Conservation (phyloP, 371 early-diverging fungal genomes). For the Mucor lusitanicus region DNA sequence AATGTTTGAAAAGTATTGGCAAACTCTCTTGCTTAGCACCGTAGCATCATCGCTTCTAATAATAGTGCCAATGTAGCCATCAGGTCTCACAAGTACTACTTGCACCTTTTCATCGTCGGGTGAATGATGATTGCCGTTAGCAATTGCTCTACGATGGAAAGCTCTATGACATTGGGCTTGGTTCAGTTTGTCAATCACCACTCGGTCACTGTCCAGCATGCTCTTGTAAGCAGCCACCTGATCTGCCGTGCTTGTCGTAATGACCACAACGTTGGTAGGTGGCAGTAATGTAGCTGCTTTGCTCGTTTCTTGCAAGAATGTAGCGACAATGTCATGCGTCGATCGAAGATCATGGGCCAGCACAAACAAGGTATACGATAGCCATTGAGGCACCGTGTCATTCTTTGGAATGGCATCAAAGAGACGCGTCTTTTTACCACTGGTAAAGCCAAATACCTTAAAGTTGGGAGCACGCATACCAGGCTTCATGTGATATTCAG, state of each 20-base stretch:
- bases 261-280: conserved; percentile 15
- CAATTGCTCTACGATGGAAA: conserved; percentile 17
- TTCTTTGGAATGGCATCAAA: conserved; percentile 26
- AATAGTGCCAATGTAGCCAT: conserved; percentile 44
- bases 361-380: conserved; percentile 34
- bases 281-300: conserved; percentile 8
- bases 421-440: conserved; percentile 37
- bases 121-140: not conserved
- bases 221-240: conserved; percentile 19
- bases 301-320: conserved; percentile 16
- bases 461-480: conserved; percentile 50
- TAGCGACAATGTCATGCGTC: conserved; percentile 12
- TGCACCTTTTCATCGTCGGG: conserved; percentile 12
- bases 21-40: conserved; percentile 11
- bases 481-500: conserved; percentile 12
- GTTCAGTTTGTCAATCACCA: conserved; percentile 46
- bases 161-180: conserved; percentile 44
- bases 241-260: conserved; percentile 40
- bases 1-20: conserved; percentile 17
- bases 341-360: conserved; percentile 32
- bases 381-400: conserved; percentile 18
- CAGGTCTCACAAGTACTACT: conserved; percentile 36
- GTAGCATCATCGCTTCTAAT: conserved; percentile 15
- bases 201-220: conserved; percentile 14
- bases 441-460: conserved; percentile 33